A percentile compares a stretch with the other conserved stretches of the same genome.
Evolutionary conservation across 108 stramenopile genomes (phyloP).

Genomic region (Skeletonema potamos): DNA sequence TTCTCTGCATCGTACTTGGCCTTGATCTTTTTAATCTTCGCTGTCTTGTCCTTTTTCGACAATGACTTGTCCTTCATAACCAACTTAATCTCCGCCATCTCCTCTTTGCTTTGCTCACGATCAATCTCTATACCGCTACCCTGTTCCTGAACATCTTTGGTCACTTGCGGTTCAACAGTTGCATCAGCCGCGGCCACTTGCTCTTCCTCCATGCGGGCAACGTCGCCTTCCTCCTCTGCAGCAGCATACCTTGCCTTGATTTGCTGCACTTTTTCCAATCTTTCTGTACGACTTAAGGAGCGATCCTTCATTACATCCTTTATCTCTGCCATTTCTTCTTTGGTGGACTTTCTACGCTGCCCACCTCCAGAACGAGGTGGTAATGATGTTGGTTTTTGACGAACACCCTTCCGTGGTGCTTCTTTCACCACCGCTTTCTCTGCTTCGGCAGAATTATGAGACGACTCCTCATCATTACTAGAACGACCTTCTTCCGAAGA

Average conservation of each 20-base stretch:
- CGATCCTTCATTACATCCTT: constrained; percentile 21
- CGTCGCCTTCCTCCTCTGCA: neutral
- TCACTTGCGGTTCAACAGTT: neutral
- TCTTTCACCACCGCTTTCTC: neutral
- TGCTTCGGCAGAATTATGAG: neutral
- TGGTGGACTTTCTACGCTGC: neutral
- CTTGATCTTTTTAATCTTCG: constrained; percentile 6
- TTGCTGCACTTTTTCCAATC: constrained; percentile 9
- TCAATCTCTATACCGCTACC: neutral
- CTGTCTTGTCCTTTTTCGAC: neutral
- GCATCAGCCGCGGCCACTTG: neutral
- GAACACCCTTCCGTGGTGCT: neutral
- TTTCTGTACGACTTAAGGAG: neutral
- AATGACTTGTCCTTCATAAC: constrained; percentile 18
- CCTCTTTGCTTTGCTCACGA: neutral
- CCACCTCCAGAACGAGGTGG: neutral
- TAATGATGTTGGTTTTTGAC: neutral
- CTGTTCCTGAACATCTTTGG: neutral
- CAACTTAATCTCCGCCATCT: constrained; percentile 10
- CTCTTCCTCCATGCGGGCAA: neutral
- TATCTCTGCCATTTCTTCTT: constrained; percentile 4
- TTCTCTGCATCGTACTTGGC: neutral
- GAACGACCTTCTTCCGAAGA: neutral
- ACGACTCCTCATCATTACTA: neutral
- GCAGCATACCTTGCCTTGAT: constrained; percentile 20